Percentiles rank a stretch among this genome's conserved stretches.
Conservation (phyloP, 441 rosid species). For the Bruguiera hainesii region DNA sequence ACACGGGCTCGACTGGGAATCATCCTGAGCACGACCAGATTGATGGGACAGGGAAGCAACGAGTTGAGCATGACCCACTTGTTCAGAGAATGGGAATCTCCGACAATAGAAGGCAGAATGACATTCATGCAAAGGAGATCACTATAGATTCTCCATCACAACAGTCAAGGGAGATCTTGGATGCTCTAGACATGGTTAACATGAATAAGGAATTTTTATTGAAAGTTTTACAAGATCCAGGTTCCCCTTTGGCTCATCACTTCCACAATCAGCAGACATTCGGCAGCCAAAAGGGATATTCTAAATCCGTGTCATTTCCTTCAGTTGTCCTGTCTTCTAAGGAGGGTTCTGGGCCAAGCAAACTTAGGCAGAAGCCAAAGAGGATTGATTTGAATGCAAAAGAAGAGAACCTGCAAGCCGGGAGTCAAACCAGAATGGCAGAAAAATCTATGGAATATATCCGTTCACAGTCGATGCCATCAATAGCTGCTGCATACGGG, state of each 20-base stretch:
- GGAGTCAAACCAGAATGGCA: conserved; percentile 7
- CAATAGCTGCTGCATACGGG: conserved; percentile 30
- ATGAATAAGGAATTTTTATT: conserved; percentile 53
- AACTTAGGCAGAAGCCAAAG: conserved; percentile 14
- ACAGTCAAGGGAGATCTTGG: conserved; percentile 41
- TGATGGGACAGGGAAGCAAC: conserved; percentile 14
- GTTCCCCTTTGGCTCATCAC: conserved; percentile 47
- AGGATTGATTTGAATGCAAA: conserved; percentile 2
- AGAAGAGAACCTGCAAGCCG: conserved; percentile 4
- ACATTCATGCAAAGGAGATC: conserved; percentile 20
- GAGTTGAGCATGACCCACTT: conserved; percentile 13
- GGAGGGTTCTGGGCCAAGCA: conserved; percentile 19
- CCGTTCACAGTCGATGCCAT: conserved; percentile 29
- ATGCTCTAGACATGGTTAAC: conserved; percentile 50
- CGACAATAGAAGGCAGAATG: conserved; percentile 24
- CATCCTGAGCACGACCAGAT: conserved; percentile 6
- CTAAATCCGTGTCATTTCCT: conserved; percentile 50
- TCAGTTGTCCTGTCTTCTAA: conserved; percentile 22
- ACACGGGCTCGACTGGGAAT: background rate
- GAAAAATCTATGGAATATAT: conserved; percentile 19
- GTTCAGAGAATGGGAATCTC: conserved; percentile 14
- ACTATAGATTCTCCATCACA: conserved; percentile 26
- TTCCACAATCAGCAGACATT: conserved; percentile 37
- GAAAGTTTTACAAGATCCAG: conserved; percentile 49
- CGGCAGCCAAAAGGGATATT: conserved; percentile 30